Evolutionary conservation across 495 filamentous ascomycete genomes (phyloP).

Genomic region (Coniosporium apollinis): DNA sequence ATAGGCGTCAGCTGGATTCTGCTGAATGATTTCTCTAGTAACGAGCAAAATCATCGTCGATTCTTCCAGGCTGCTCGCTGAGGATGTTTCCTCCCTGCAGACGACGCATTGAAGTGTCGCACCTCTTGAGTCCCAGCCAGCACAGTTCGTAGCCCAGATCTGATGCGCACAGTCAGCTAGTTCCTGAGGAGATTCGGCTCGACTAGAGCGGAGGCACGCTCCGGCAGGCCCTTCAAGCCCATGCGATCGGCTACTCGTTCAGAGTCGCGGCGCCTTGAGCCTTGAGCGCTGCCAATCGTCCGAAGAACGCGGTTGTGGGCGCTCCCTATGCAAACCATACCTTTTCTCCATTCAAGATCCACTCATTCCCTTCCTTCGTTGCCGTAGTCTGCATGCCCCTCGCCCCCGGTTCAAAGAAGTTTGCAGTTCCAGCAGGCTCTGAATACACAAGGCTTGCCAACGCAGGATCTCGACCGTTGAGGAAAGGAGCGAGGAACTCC

Average conservation of each 20-base stretch:
- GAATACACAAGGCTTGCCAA: slow-evolving; percentile 34
- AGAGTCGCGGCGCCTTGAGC: too few species aligned
- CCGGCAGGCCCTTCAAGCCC: too few species aligned
- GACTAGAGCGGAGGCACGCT: too few species aligned
- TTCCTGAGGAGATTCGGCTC: too few species aligned
- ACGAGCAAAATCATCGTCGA: slow-evolving; percentile 32
- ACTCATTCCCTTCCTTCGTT: slow-evolving; percentile 31
- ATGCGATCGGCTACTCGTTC: too few species aligned
- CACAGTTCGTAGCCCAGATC: slow-evolving; percentile 38
- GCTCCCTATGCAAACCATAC: slow-evolving; percentile 11
- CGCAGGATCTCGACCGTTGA: slow-evolving; percentile 28
- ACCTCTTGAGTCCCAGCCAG: slow-evolving; percentile 35
- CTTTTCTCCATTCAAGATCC: slow-evolving; percentile 40
- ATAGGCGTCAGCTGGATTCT: slow-evolving; percentile 24
- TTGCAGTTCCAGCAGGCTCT: slow-evolving; percentile 34
- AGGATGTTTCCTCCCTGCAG: slow-evolving; percentile 22
- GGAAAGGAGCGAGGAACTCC: slow-evolving; percentile 32
- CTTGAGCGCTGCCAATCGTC: too few species aligned
- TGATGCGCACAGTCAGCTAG: slow-evolving; percentile 7
- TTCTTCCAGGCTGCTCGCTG: slow-evolving; percentile 18
- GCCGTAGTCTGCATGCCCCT: slow-evolving; percentile 33
- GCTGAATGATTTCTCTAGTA: slow-evolving; percentile 27
- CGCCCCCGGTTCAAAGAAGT: slow-evolving; percentile 33
- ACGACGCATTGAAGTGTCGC: slow-evolving; percentile 37
- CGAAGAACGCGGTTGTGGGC: too few species aligned